Base-by-base conservation (phyloP, 129 eudicot genomes). In the Flaveria ramosissima region DNA sequence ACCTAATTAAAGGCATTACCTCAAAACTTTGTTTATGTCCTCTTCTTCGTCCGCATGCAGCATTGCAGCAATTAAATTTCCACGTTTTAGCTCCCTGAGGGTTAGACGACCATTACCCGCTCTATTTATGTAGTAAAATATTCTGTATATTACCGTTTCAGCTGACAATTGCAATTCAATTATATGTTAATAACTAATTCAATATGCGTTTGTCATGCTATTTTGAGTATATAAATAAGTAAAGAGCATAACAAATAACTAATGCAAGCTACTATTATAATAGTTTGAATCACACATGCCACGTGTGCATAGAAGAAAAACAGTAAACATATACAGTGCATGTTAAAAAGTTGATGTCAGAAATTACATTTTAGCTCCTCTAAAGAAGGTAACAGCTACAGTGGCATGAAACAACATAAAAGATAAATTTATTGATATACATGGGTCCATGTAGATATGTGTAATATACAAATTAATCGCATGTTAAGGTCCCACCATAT, bases 41-140 rank as follows among this genome's bases (percentile, higher is more conserved):
- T 90, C 96, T 86, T 90, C 96, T 83, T 90, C 93, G 17, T 90
- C 96, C 20, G 93, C 96, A 88, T 90, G 89, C 74, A 85, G 89
- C 96, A 90, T 88, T 48, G 93, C 80, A 66, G 80, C 65, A 13
- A 76, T 76, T 65, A 76, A 51, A 64, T 66, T 65, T 51, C 80
- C 80, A 76, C 80, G 80, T 65, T 76, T 76, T 43, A 76, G 63
- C 80, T 66, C 73, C 64, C 80, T 66, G 51, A 76, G 80, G 50
- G 80, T 76, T 63, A 76, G 80, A 27, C 80, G 80, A 36, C 80
- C 80, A 50, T 76, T 76, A 75, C 90, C 90, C 56, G 82, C 81
- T 77, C 90, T 79, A 82, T 86, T 89, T 56, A 86, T 82, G 71
- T 89, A 84, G 84, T 86, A 89, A 85, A 89, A 89, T 51, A 89